phyloP scores from a whole-genome alignment of 805 yeast genomes.

The Yamadazyma nakazawae region DNA sequence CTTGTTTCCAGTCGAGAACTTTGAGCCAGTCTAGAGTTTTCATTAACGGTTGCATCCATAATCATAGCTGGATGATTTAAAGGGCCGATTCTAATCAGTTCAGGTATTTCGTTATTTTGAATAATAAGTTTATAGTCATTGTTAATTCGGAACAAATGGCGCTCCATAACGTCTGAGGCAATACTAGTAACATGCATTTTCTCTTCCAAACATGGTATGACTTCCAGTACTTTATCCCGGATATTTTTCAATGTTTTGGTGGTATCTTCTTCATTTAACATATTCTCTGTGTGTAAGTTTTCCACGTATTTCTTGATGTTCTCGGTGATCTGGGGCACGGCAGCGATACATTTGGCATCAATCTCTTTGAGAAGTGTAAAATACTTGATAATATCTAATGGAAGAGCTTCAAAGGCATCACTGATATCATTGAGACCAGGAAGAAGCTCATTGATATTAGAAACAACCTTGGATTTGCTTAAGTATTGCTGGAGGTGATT shows the following conservation, averaged over 20 bases:
- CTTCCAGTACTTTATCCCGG: conserved; percentile 52
- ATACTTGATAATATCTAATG: conserved; percentile 76
- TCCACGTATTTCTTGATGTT: conserved; percentile 48
- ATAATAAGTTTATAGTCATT: conserved; percentile 75
- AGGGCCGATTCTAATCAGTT: conserved; percentile 70
- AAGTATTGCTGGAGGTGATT: conserved; percentile 30
- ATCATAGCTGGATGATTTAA: conserved; percentile 90
- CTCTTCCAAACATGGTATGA: conserved; percentile 91
- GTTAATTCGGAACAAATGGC: conserved; percentile 70
- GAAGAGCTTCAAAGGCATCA: conserved; percentile 89
- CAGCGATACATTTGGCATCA: conserved; percentile 85
- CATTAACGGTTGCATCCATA: conserved; percentile 49
- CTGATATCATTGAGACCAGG: conserved; percentile 91
- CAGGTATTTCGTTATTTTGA: conserved; percentile 77
- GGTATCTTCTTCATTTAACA: background rate
- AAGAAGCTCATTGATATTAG: conserved; percentile 35
- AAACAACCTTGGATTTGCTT: conserved; percentile 30
- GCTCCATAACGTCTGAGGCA: conserved; percentile 73
- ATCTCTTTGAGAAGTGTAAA: conserved; percentile 87
- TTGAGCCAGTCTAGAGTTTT: conserved; percentile 58
- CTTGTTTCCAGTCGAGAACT: conserved; percentile 79
- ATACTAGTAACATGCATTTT: conserved; percentile 96
- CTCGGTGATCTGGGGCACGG: conserved; percentile 63
- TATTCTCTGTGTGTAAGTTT: conserved; percentile 15
- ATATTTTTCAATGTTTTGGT: conserved; percentile 20